Conservation (phyloP, 1,284 basidiomycete genomes). For the Tranzscheliella williamsii region DNA sequence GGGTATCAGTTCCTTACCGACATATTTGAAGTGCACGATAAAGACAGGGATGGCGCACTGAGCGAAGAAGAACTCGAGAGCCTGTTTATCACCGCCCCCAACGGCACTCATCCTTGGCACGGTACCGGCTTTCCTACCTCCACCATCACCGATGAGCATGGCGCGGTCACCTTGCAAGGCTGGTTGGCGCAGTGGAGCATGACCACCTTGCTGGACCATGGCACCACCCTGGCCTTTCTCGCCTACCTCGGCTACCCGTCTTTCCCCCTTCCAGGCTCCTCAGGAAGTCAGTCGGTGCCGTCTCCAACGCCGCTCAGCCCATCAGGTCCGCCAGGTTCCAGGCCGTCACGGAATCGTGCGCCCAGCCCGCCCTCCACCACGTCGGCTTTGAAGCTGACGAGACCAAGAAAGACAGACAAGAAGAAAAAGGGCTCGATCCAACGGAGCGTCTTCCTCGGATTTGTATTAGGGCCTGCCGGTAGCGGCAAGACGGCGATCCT, state of each 20-base stretch:
- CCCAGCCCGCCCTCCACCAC: slow-evolving; percentile 41
- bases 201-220: slow-evolving; percentile 92
- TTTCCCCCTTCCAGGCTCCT: slow-evolving; percentile 35
- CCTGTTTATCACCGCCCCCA: slow-evolving; percentile 90
- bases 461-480: slow-evolving; percentile 91
- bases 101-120: slow-evolving; percentile 53
- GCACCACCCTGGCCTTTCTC: slow-evolving; percentile 90
- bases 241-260: slow-evolving; percentile 84
- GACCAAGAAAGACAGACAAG: slow-evolving; percentile 72
- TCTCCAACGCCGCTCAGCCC: slow-evolving; percentile 27
- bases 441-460: slow-evolving; percentile 66
- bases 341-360: slow-evolving; percentile 31
- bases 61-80: slow-evolving; percentile 82
- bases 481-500: slow-evolving; percentile 90
- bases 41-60: slow-evolving; percentile 93
- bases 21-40: slow-evolving; percentile 94
- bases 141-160: slow-evolving; percentile 84
- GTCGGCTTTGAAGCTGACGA: slow-evolving; percentile 53
- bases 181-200: slow-evolving; percentile 99
- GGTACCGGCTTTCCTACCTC: slow-evolving; percentile 67
- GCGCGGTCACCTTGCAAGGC: slow-evolving; percentile 89
- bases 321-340: slow-evolving; percentile 15
- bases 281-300: slow-evolving; percentile 7
- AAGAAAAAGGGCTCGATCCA: slow-evolving; percentile 66
- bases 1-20: slow-evolving; percentile 98